Percentiles rank a stretch among this genome's conserved stretches.
Evolutionary conservation across 2,329 filamentous ascomycete genomes (phyloP).

Genomic region (Periglandula ipomoeae): DNA sequence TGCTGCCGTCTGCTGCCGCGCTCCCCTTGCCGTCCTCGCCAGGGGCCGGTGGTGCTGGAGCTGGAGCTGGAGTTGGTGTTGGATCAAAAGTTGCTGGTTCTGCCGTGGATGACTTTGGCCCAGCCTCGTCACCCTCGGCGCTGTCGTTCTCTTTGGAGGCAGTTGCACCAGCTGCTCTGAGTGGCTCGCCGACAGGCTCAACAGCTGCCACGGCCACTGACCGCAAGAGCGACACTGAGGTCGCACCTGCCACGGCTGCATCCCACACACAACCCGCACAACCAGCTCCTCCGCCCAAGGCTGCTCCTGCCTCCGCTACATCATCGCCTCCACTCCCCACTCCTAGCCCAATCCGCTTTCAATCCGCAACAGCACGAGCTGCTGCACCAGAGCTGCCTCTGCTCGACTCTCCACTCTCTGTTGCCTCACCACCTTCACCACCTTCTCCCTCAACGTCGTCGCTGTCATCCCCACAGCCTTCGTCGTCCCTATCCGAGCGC

Average conservation of each 20-base stretch:
- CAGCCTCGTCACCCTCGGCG: background rate
- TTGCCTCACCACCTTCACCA: slow-evolving; percentile 13
- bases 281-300: background rate
- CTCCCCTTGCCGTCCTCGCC: slow-evolving; percentile 6
- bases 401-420: slow-evolving; percentile 32
- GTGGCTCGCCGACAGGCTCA: background rate
- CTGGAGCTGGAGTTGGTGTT: background rate
- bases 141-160: background rate
- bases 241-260: slow-evolving; percentile 1
- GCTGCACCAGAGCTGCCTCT: slow-evolving; percentile 26
- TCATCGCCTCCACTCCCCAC: slow-evolving; percentile 22
- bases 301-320: slow-evolving; percentile 19
- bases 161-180: background rate
- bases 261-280: too few relatives aligned
- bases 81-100: too few relatives aligned
- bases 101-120: background rate
- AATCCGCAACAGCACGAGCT: slow-evolving; percentile 10
- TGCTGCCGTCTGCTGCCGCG: slow-evolving; percentile 1
- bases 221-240: background rate
- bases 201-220: too few relatives aligned
- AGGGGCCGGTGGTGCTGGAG: background rate
- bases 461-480: slow-evolving; percentile 19
- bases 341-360: slow-evolving; percentile 4
- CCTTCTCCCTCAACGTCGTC: slow-evolving; percentile 21
- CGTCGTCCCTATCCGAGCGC: slow-evolving; percentile 14